These are phyloP conservation scores for Tubosaeta sp. DNA, from an alignment of 768 basidiomycete genomes.

Conservation along the genomic window DNA sequence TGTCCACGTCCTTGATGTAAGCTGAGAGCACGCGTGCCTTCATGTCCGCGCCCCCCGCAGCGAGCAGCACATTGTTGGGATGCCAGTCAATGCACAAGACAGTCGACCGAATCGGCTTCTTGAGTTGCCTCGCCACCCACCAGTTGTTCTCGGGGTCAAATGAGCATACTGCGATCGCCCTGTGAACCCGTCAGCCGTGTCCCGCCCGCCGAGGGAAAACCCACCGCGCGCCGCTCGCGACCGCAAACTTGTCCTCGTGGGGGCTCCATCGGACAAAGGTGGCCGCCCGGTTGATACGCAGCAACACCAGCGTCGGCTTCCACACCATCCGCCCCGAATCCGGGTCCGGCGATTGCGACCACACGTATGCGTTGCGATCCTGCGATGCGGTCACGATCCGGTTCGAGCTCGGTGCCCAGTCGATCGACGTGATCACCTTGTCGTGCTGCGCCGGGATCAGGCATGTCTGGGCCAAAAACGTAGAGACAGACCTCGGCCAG, in stretches of 20 bases:
- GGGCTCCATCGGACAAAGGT: slow-evolving; percentile 97
- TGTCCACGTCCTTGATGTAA: slow-evolving; percentile 97
- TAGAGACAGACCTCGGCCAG: slow-evolving; percentile 67
- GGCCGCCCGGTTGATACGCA: slow-evolving; percentile 93
- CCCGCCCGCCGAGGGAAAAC: background rate
- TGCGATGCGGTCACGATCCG: slow-evolving; percentile 99
- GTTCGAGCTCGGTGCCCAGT: slow-evolving; percentile 97
- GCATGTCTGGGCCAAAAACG: background rate
- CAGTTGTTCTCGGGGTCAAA: slow-evolving; percentile 98
- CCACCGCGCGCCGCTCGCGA: slow-evolving; percentile 92
- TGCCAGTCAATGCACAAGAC: slow-evolving; percentile 97
- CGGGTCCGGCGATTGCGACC: slow-evolving; percentile 78
- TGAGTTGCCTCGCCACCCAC: slow-evolving; percentile 97
- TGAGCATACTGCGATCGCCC: slow-evolving; percentile 93
- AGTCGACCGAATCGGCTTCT: slow-evolving; percentile 96
- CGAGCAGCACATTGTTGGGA: slow-evolving; percentile 96
- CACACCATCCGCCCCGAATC: slow-evolving; percentile 69
- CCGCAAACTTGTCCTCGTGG: slow-evolving; percentile 97
- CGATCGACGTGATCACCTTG: slow-evolving; percentile 95
- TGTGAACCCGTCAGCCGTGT: slow-evolving; percentile 22
- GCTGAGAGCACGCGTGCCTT: slow-evolving; percentile 97
- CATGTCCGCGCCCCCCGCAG: slow-evolving; percentile 96
- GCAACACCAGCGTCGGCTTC: slow-evolving; percentile 95
- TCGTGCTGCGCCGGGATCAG: slow-evolving; percentile 61
- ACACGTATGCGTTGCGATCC: slow-evolving; percentile 98